Percentiles rank a stretch among this genome's conserved stretches.
Conservation (phyloP, 2,329 filamentous ascomycete genomes). For the Botrytis porri region DNA sequence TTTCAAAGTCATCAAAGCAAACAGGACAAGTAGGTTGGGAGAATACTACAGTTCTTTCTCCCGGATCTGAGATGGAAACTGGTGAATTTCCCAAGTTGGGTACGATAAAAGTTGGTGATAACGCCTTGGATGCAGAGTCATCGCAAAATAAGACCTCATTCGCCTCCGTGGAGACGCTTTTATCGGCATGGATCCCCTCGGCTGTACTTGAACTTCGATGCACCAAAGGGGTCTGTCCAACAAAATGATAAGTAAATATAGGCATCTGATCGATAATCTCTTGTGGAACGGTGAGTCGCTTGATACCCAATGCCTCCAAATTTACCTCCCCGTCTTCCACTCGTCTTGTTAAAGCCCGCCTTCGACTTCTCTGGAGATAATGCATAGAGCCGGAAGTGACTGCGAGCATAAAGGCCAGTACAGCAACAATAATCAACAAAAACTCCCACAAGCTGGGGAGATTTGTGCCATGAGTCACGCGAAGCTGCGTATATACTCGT, state of each 20-base stretch:
- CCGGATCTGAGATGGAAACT: background rate
- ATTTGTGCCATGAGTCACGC: conserved; percentile 44
- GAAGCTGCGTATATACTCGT: conserved; percentile 57
- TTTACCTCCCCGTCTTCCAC: conserved; percentile 79
- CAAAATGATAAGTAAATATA: conserved; percentile 68
- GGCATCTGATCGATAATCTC: conserved; percentile 71
- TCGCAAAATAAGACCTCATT: background rate
- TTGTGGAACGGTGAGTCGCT: conserved; percentile 72
- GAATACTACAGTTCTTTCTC: conserved; percentile 45
- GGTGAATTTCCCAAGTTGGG: background rate
- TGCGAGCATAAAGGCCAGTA: conserved; percentile 66
- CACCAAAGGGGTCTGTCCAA: conserved; percentile 42
- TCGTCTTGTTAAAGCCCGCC: conserved; percentile 64
- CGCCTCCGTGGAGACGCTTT: background rate
- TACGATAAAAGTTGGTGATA: background rate
- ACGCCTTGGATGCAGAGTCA: background rate
- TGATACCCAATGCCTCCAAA: conserved; percentile 81
- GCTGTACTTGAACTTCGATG: conserved; percentile 9
- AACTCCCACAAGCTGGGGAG: conserved; percentile 82
- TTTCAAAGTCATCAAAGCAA: conserved; percentile 77
- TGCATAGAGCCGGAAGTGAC: conserved; percentile 72
- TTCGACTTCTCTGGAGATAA: conserved; percentile 67
- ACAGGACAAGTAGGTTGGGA: conserved; percentile 86
- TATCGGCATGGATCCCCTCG: background rate
- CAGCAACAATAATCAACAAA: conserved; percentile 64